Base-by-base conservation (phyloP, 306 rosid species). In the Citrullus mucosospermus region DNA sequence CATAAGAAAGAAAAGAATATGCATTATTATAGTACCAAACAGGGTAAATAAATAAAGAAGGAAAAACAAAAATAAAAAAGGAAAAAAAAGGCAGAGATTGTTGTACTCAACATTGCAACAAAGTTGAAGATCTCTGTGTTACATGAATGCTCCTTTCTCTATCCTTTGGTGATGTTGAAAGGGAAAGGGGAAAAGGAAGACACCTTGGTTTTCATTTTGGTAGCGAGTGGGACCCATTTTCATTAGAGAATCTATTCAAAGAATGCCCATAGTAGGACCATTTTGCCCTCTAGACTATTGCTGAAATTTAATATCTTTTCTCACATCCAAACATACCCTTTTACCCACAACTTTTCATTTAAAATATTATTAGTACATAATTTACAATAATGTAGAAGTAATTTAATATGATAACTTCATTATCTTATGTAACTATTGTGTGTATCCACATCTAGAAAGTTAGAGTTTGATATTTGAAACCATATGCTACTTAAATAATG, bases 311-410 rank as follows among this genome's bases (percentile, higher is more conserved):
- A 25, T 68, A 43, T 17, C 34, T 43, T 46, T 25, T 46, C 5
- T 70, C 14, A 70, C 76, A 71, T 71, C 76, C 58, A 71, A 71
- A 70, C 2, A 70, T 70, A 70, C 76, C 38, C 76, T 41, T 70
- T 44, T 53, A 70, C 76, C 18, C n/a, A 16, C 48, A 3, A 17
- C 71, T 65, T 65, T 65, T 38, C 48, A 36, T 65, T 65, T 36
- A 36, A 65, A 62, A 62, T 32, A 32, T 62, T 32, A 62, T 36
- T 32, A 14, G 8, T 30, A 0, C 38, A 55, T 28, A 28, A 62
- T 16, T 30, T 15, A 4, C 69, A 62, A 62, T 12, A 2, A 61
- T 61, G 41, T 6, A 5, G 0, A 43, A 43, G 4, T 61, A 61
- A 61, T 61, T 61, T 14, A 30, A 61, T 30, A 14, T 30, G 65